These are phyloP conservation scores for Umbelopsis ramanniana DNA, from an alignment of 192 early-diverging fungal species.

Conservation along the genomic window DNA sequence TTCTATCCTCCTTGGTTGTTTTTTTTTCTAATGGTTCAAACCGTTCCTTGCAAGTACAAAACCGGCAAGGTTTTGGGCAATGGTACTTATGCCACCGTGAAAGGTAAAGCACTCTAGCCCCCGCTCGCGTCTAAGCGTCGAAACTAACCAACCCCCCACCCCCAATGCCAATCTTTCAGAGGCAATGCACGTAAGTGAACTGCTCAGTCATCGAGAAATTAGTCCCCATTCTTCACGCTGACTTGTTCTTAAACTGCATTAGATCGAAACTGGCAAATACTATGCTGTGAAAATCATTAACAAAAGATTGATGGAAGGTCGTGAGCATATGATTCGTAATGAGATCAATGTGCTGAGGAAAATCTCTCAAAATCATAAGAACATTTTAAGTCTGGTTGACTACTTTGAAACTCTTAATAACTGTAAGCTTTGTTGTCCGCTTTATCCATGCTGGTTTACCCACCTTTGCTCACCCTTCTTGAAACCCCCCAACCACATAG, in stretches of 20 bases:
- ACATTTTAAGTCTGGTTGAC: slow-evolving; percentile 74
- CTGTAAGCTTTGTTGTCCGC: slow-evolving; percentile 36
- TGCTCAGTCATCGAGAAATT: no score
- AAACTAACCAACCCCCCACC: neutral
- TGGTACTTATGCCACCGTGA: slow-evolving; percentile 71
- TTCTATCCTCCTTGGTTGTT: neutral
- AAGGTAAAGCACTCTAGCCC: slow-evolving; percentile 46
- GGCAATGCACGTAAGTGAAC: slow-evolving; percentile 56
- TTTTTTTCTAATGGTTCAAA: slow-evolving; percentile 16
- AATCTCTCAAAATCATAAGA: slow-evolving; percentile 72
- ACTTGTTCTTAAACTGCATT: neutral
- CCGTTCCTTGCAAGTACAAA: slow-evolving; percentile 65
- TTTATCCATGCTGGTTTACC: no score
- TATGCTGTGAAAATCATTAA: slow-evolving; percentile 86
- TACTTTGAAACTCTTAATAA: slow-evolving; percentile 83
- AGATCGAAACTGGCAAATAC: slow-evolving; percentile 69
- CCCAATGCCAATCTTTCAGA: slow-evolving; percentile 31
- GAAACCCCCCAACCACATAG: slow-evolving; percentile 30
- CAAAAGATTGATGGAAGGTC: slow-evolving; percentile 72
- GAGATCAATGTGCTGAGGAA: slow-evolving; percentile 74
- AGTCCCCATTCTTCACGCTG: no score
- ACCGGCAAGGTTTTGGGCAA: slow-evolving; percentile 68
- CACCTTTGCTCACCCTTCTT: neutral
- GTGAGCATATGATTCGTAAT: slow-evolving; percentile 69
- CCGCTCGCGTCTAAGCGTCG: neutral